Conservation (phyloP, 2,329 filamentous ascomycete genomes). For the Tolypocladium tundrense region DNA sequence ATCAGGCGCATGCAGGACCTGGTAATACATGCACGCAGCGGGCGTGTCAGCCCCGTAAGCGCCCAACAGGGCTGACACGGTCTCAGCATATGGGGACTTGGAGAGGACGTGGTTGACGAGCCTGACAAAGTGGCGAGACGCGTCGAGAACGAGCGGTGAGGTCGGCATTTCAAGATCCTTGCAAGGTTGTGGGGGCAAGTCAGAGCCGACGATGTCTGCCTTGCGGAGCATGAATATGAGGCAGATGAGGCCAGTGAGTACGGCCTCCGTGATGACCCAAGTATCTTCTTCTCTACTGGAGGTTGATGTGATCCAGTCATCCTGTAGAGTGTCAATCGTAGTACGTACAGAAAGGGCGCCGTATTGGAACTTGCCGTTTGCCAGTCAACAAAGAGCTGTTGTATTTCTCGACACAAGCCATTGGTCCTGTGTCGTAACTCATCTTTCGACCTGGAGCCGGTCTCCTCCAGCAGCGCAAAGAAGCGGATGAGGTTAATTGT, state of each 20-base stretch:
- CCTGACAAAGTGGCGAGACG: background rate
- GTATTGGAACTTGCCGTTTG: background rate
- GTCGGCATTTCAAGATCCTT: background rate
- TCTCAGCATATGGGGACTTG: background rate
- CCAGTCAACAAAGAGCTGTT: background rate
- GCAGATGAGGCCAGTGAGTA: slow-evolving; percentile 18
- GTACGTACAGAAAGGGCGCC: background rate
- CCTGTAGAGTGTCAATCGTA: background rate
- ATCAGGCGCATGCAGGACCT: background rate
- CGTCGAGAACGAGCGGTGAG: background rate
- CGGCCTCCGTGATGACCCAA: slow-evolving; percentile 17
- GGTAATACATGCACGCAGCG: background rate
- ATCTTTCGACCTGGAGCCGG: background rate
- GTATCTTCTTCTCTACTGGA: slow-evolving; percentile 11
- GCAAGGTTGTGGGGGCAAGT: background rate
- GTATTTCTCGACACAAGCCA: background rate
- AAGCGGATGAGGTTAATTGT: slow-evolving; percentile 19
- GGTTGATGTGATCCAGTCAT: background rate
- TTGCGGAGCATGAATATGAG: slow-evolving; percentile 24
- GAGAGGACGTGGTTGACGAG: background rate
- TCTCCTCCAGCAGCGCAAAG: slow-evolving; percentile 16
- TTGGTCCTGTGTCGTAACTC: background rate
- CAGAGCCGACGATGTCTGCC: background rate
- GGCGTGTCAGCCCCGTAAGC: background rate
- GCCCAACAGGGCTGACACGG: background rate